Conservation (phyloP, 257 asterid genomes). For the Jacaranda mimosifolia region DNA sequence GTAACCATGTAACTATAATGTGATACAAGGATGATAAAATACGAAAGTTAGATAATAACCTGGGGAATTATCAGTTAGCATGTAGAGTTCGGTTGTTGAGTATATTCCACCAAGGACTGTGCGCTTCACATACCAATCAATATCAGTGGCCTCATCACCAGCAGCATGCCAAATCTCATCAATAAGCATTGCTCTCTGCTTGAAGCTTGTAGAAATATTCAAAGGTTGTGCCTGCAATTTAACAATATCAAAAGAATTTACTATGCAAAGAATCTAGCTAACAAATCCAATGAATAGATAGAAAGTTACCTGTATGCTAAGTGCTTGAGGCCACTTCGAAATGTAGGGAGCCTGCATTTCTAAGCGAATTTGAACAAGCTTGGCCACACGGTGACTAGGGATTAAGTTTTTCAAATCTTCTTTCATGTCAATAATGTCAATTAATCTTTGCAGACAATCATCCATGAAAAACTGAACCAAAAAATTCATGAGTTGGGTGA, state of each 20-base stretch:
- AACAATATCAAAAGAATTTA: neutral
- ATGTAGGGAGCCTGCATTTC: slow-evolving; percentile 97
- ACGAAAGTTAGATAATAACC: slow-evolving; percentile 52
- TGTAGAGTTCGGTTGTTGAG: slow-evolving; percentile 84
- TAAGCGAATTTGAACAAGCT: slow-evolving; percentile 79
- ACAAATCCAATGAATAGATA: slow-evolving; percentile 13
- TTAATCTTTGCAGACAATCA: slow-evolving; percentile 85
- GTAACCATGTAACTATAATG: slow-evolving; percentile 20
- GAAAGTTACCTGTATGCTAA: slow-evolving; percentile 82
- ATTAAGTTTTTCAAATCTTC: slow-evolving; percentile 67
- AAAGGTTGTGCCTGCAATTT: slow-evolving; percentile 74
- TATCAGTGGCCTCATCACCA: slow-evolving; percentile 73
- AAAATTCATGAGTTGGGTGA: slow-evolving; percentile 33
- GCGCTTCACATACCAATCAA: slow-evolving; percentile 88
- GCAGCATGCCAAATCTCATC: slow-evolving; percentile 97
- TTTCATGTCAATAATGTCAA: slow-evolving; percentile 66
- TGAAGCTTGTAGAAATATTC: slow-evolving; percentile 83
- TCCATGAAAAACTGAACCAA: slow-evolving; percentile 91
- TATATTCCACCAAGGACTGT: slow-evolving; percentile 91
- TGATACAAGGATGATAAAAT: neutral
- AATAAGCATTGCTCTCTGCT: slow-evolving; percentile 91
- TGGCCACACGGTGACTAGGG: slow-evolving; percentile 79
- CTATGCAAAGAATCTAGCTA: neutral
- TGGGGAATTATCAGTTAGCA: slow-evolving; percentile 91
- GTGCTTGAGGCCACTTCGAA: slow-evolving; percentile 97